Conservation (phyloP, 2,329 filamentous ascomycete genomes). For the Sclerotinia minor region DNA sequence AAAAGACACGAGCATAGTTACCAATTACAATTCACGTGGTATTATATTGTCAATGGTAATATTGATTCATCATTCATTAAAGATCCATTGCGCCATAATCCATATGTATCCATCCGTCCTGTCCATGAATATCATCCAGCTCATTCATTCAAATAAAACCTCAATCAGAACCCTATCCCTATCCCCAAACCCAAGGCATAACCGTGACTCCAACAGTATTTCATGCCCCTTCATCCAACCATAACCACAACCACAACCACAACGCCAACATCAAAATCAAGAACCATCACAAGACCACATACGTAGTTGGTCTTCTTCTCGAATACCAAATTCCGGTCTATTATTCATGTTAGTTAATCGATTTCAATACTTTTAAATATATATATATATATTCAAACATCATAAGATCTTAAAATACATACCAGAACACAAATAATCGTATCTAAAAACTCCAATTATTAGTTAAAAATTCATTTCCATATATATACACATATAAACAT, state of each 20-base stretch:
- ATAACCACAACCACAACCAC: too few species aligned
- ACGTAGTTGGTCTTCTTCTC: conserved; percentile 14
- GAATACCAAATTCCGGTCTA: conserved; percentile 18
- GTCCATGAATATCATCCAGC: not conserved
- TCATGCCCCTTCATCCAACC: not conserved
- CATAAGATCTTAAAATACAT: not conserved
- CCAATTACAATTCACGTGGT: not conserved
- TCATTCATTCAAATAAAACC: not conserved
- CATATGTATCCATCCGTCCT: not conserved
- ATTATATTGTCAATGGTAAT: not conserved
- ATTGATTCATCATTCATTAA: not conserved
- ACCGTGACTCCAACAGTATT: not conserved
- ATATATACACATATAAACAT: too few species aligned
- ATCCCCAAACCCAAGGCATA: not conserved
- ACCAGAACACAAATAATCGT: conserved; percentile 7
- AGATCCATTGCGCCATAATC: not conserved
- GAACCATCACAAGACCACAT: conserved; percentile 7
- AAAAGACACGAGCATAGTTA: not conserved
- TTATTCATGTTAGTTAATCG: not conserved
- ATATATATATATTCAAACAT: too few species aligned
- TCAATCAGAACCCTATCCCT: not conserved
- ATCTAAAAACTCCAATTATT: not conserved
- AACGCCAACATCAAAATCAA: not conserved
- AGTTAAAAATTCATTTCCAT: not conserved
- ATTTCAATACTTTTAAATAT: not conserved